Base-by-base conservation (phyloP, 306 rosid genomes). In the Prunus padus region DNA sequence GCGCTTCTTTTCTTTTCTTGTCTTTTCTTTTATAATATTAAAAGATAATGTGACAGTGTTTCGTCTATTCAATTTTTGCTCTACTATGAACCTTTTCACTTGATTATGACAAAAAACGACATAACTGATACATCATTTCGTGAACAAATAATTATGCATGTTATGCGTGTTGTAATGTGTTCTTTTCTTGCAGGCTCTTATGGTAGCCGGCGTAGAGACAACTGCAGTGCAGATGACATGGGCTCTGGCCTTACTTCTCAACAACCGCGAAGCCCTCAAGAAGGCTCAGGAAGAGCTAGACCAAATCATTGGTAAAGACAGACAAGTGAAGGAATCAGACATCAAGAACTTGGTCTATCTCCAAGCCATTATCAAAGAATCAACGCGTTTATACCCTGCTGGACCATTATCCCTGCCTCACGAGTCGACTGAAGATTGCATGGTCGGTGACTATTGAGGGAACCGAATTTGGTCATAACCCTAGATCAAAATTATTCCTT, bases 201-300 rank as follows among this genome's bases (percentile, higher is more conserved):
- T 75, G 0, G 1, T 75, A 65, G 72, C 44, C 14, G 65, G 65
- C 11, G 19, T 23, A 50, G 72, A 75, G 23, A 11, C 72, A 2
- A 52, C 65, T 23, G 55, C 56, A 19, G 65, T 37, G 14, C 4
- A 40, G 20, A 30, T 75, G n/a, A 65, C 79, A 12, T 75, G 79
- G 79, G 79, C 72, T 40, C 51, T 75, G 28, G 44, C 79, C 22
- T 55, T 75, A 14, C 79, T 75, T 28, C 65, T 75, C 42, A 75
- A 75, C 65, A 33, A 64, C 56, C 52, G 26, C 1, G 23, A 49
- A 55, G 44, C 55, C 7, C 54, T 75, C 2, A 23, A 76, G 12
- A 76, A 76, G 26, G 66, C 42, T 10, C 73, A 52, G 42, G 30
- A 33, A 47, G 79, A 76, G 23, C 19, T 76, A 4, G 67, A 76